Conservation (phyloP, 805 yeast species). For the Wickerhamiella brachini region DNA sequence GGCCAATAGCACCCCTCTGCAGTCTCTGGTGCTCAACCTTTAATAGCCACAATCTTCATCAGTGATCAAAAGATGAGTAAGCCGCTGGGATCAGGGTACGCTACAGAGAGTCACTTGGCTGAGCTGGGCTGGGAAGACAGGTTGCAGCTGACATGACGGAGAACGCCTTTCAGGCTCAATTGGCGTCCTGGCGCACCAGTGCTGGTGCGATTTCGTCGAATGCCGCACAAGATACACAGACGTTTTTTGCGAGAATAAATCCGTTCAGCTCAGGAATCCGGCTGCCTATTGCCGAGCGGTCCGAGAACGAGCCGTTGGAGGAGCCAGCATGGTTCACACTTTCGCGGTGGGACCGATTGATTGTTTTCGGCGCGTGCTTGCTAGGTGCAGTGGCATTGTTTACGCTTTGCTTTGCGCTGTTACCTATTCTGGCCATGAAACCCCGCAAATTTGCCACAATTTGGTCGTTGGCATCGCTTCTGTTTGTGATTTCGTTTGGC, state of each 20-base stretch:
- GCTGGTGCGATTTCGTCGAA: conserved; percentile 12
- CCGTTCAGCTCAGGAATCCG: conserved; percentile 19
- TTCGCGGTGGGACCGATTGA: conserved; percentile 65
- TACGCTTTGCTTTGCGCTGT: conserved; percentile 61
- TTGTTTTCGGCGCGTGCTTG: conserved; percentile 66
- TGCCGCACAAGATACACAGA: conserved; percentile 15
- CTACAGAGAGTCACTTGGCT: no score
- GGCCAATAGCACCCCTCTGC: no score
- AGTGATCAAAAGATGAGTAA: no score
- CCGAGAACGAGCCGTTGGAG: conserved; percentile 19
- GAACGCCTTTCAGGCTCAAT: conserved; percentile 24
- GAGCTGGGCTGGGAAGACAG: no score
- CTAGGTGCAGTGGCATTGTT: conserved; percentile 72
- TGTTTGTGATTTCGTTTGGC: conserved; percentile 83
- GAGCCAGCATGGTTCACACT: conserved; percentile 29
- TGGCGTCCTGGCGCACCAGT: conserved; percentile 22
- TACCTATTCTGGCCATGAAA: conserved; percentile 78
- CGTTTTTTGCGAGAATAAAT: conserved; percentile 18
- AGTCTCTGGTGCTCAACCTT: no score
- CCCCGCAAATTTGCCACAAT: conserved; percentile 77
- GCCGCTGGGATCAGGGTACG: no score
- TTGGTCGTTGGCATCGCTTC: conserved; percentile 84
- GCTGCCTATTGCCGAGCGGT: conserved; percentile 18
- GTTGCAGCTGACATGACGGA: conserved; percentile 11
- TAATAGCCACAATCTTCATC: no score